Percentiles rank a stretch among this genome's conserved stretches.
Evolutionary conservation across 805 yeast genomes (phyloP).

Genomic region (Candida insectalens): DNA sequence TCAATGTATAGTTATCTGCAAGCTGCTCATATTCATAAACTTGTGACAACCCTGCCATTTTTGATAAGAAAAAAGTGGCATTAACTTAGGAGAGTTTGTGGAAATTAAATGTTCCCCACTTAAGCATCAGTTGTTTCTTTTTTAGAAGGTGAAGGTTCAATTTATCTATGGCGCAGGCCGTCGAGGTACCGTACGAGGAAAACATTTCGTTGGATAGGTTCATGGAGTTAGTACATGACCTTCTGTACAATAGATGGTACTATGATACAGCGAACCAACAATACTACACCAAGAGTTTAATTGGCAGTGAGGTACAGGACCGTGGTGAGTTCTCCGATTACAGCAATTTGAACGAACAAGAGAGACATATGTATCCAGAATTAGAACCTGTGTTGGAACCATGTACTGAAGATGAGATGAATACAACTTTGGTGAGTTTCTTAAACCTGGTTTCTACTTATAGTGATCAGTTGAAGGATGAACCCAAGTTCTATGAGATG

Average conservation of each 20-base stretch:
- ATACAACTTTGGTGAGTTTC: conserved; percentile 25
- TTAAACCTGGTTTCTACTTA: conserved; percentile 22
- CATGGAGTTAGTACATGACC: conserved; percentile 23
- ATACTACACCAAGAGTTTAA: conserved; percentile 10
- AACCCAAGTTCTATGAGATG: conserved; percentile 17
- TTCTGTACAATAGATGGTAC: conserved; percentile 19
- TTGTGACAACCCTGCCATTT: conserved; percentile 18
- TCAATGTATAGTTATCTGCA: conserved; percentile 40
- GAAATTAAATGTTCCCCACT: background rate
- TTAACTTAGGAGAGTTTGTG: background rate
- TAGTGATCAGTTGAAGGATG: conserved; percentile 12
- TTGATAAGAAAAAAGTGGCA: background rate
- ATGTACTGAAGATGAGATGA: conserved; percentile 23
- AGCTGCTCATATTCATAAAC: conserved; percentile 40
- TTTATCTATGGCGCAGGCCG: conserved; percentile 2
- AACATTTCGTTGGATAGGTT: conserved; percentile 19
- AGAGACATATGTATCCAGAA: too few relatives aligned
- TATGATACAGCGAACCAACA: conserved; percentile 16
- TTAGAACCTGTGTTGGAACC: conserved; percentile 7
- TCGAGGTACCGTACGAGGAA: conserved; percentile 13
- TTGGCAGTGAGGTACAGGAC: conserved; percentile 2
- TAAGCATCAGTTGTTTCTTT: background rate
- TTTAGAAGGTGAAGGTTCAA: background rate
- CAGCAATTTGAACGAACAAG: background rate
- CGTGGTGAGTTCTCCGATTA: background rate